A percentile compares a stretch with the other conserved stretches of the same genome.
These are phyloP conservation scores for Phylloboletellus chloephorus DNA, from an alignment of 1,284 basidiomycete species.

Conservation along the genomic window DNA sequence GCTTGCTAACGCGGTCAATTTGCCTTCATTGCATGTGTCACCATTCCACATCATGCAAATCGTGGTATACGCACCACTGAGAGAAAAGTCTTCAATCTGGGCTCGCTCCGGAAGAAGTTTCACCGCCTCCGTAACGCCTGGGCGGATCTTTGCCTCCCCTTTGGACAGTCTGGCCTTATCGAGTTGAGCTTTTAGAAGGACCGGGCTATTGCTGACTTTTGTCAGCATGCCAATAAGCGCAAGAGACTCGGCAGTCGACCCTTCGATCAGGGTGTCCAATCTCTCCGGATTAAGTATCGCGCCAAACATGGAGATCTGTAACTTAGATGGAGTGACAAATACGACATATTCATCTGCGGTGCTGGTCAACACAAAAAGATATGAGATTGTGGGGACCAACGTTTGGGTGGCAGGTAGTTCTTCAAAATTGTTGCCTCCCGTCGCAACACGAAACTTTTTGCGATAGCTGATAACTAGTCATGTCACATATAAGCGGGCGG, in stretches of 20 bases:
- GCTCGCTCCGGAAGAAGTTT: conserved; percentile 61
- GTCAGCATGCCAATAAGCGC: conserved; percentile 76
- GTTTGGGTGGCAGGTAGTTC: conserved; percentile 86
- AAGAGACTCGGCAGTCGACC: conserved; percentile 74
- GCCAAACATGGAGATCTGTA: conserved; percentile 80
- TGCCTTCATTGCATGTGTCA: conserved; percentile 49
- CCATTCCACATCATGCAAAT: neutral
- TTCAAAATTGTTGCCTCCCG: conserved; percentile 80
- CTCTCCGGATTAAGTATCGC: conserved; percentile 68
- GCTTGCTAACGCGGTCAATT: conserved; percentile 71
- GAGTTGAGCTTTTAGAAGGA: conserved; percentile 63
- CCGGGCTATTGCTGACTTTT: conserved; percentile 92
- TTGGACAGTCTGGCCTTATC: conserved; percentile 33
- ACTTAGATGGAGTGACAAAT: conserved; percentile 76
- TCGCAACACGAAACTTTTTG: conserved; percentile 85
- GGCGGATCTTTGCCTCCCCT: conserved; percentile 38
- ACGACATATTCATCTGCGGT: conserved; percentile 86
- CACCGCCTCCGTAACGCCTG: conserved; percentile 59
- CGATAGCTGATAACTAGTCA: conserved; percentile 66
- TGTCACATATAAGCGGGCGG: neutral
- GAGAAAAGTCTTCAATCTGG: conserved; percentile 61
- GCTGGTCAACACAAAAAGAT: conserved; percentile 3
- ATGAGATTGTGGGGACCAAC: conserved; percentile 39
- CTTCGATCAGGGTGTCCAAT: conserved; percentile 58
- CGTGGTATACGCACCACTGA: conserved; percentile 56